phyloP scores from a whole-genome alignment of 345 rosid genomes.

The Moringa oleifera region DNA sequence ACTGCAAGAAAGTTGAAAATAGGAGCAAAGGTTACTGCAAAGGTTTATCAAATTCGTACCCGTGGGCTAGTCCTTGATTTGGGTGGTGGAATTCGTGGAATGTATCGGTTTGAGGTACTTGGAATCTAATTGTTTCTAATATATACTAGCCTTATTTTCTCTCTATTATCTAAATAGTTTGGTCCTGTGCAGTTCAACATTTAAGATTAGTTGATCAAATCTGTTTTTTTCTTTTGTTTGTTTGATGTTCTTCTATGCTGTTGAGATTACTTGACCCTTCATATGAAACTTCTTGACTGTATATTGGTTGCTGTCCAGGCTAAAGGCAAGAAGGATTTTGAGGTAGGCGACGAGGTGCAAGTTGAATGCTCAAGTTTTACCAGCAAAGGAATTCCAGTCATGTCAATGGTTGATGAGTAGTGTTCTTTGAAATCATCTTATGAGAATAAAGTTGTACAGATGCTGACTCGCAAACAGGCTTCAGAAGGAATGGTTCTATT shows the following conservation, averaged over 20 bases:
- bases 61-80: conserved; percentile 87
- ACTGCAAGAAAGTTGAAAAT: conserved; percentile 51
- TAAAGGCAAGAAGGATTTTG: conserved; percentile 35
- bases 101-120: conserved; percentile 77
- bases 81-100: conserved; percentile 87
- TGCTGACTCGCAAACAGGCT: background rate
- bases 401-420: conserved; percentile 52
- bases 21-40: conserved; percentile 59
- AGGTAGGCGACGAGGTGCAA: conserved; percentile 49
- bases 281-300: background rate
- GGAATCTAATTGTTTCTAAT: conserved; percentile 1
- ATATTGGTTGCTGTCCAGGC: conserved; percentile 31
- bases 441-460: background rate
- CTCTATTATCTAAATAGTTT: background rate
- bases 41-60: conserved; percentile 56
- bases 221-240: background rate
- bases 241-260: background rate
- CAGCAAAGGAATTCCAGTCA: conserved; percentile 67
- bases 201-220: background rate
- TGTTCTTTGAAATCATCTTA: background rate
- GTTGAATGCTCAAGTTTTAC: conserved; percentile 74
- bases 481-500: background rate
- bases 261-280: no score
- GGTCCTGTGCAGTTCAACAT: background rate
- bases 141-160: background rate